Base-by-base conservation (phyloP, 257 asterid species). In the Scutellaria galericulata region DNA sequence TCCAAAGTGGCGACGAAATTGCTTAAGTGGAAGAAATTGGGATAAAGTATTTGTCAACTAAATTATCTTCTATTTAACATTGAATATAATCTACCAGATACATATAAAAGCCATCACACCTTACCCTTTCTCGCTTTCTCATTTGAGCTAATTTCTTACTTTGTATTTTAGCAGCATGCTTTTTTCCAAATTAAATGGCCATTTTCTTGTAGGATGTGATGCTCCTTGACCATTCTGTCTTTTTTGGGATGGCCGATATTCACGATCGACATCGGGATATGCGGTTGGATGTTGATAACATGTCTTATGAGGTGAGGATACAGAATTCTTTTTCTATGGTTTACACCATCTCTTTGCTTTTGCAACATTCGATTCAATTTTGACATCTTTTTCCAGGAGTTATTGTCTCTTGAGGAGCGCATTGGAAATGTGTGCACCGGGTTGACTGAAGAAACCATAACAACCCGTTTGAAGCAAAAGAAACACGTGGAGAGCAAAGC, bases 381-480 rank as follows among this genome's bases (percentile, higher is more conserved):
- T 5, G 37, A 31, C 37, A 31, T 31, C 14, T 46, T 15, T 41
- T 66, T 70, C n/a, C 83, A 88, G 95, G 95, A 88, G 68, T 72
- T 88, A 53, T 74, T 88, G 80, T 89, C 95, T 3, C 76, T 88
- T 56, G 95, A 83, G 83, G 91, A 88, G 61, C 92, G 89, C 47
- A 89, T 89, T 1, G 96, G 96, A 62, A 80, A 83, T 18, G 92
- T 86, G 48, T 86, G 89, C 83, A 89, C 96, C 9, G 96, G 96
- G 62, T 57, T 89, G 78, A 82, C 22, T 11, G 96, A 83, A 77
- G 92, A 85, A 76, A 70, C 70, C 71, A 80, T 89, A 57, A 22
- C 39, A 45, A 80, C 55, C n/a, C 61, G 71, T 64, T 79, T 89
- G 86, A 89, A 86, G 81, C 86, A 66, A 61, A 72, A 9, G 54